Evolutionary conservation across 805 yeast genomes (phyloP).

Genomic region (Nakazawaea wyomingensis): DNA sequence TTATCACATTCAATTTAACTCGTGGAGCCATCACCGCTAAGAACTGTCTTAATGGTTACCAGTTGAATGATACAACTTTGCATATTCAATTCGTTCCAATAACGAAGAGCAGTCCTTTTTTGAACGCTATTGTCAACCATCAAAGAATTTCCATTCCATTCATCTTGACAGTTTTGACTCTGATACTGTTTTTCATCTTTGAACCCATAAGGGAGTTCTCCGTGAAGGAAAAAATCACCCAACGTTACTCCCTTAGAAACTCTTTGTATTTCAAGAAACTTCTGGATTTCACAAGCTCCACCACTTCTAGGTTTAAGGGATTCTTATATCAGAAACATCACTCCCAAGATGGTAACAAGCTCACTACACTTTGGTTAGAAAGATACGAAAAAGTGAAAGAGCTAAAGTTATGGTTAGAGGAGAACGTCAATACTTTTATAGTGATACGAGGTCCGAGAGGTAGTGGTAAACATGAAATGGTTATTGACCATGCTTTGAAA

Average conservation of each 20-base stretch:
- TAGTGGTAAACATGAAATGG: slow-evolving; percentile 83
- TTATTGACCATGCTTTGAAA: slow-evolving; percentile 59
- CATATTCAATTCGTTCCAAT: slow-evolving; percentile 70
- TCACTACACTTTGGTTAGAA: slow-evolving; percentile 57
- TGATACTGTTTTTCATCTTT: slow-evolving; percentile 77
- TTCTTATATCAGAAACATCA: neutral
- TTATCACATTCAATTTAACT: slow-evolving; percentile 47
- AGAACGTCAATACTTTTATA: slow-evolving; percentile 86
- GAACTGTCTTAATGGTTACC: slow-evolving; percentile 83
- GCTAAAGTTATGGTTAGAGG: slow-evolving; percentile 73
- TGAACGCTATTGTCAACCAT: slow-evolving; percentile 63
- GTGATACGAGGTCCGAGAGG: slow-evolving; percentile 92
- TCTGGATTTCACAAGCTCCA: slow-evolving; percentile 23
- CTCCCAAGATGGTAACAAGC: neutral
- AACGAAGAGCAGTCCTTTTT: slow-evolving; percentile 45
- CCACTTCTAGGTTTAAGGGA: slow-evolving; percentile 15
- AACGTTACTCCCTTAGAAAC: slow-evolving; percentile 47
- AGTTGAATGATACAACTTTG: slow-evolving; percentile 54
- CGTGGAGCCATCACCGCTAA: slow-evolving; percentile 81
- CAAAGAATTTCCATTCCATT: slow-evolving; percentile 80
- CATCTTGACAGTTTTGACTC: slow-evolving; percentile 71
- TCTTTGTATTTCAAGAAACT: slow-evolving; percentile 30
- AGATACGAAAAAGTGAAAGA: slow-evolving; percentile 63
- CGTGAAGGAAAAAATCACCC: slow-evolving; percentile 68
- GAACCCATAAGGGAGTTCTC: slow-evolving; percentile 89